phyloP scores from a whole-genome alignment of 139 green algal species.

The Raphidocelis subcapitata region DNA sequence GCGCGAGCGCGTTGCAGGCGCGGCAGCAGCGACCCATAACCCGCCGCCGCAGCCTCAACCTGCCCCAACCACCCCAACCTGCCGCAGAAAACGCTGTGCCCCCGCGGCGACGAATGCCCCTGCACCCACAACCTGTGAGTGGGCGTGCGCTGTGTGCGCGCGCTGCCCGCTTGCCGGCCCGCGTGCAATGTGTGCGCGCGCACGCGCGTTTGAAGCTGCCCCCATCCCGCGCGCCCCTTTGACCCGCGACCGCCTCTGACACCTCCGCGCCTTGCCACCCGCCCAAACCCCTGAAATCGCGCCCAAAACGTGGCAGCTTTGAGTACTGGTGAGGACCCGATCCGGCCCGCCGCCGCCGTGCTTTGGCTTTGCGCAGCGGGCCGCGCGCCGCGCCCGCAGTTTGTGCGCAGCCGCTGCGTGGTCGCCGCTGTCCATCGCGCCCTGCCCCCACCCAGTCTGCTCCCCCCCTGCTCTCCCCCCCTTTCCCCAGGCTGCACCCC shows the following conservation, averaged over 20 bases:
- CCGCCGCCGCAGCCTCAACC: background rate
- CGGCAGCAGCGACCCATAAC: background rate
- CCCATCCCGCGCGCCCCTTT: no score
- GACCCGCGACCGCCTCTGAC: no score
- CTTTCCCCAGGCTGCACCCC: conserved; percentile 10
- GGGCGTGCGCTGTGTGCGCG: background rate
- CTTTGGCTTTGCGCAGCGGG: no score
- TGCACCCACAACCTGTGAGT: conserved; percentile 20
- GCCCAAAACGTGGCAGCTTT: no score
- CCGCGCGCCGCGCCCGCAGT: no score
- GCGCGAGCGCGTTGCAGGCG: no score
- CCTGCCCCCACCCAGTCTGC: background rate
- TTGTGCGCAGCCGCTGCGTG: no score
- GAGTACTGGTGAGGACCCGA: no score
- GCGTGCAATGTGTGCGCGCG: background rate
- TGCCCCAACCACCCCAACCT: background rate
- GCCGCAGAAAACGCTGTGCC: conserved; percentile 25
- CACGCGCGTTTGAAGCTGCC: background rate
- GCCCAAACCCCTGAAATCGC: no score
- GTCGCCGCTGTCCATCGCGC: no score
- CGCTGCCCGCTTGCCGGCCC: background rate
- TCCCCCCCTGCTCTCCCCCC: background rate
- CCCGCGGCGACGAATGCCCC: conserved; percentile 6
- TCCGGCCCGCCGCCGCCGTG: no score
- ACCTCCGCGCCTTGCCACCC: no score